These are phyloP conservation scores for Zasmidium angulare DNA, from an alignment of 2,329 filamentous ascomycete genomes.

Conservation along the genomic window DNA sequence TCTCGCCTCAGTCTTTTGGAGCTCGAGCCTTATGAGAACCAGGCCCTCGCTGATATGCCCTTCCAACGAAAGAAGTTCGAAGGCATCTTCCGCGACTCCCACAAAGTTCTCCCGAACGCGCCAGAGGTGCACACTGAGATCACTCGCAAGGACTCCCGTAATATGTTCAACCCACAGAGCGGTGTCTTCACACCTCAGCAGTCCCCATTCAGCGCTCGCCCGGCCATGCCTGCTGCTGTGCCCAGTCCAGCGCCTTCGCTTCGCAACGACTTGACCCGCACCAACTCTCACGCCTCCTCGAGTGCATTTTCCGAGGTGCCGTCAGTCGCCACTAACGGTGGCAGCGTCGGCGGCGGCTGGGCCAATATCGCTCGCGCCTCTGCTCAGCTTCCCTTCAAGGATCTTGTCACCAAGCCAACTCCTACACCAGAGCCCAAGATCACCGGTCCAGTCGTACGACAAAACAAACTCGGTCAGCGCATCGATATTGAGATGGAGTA, in stretches of 20 bases:
- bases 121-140: constrained; percentile 27
- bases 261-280: constrained; percentile 18
- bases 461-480: constrained; percentile 61
- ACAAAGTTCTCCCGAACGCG: constrained; percentile 41
- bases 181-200: constrained; percentile 28
- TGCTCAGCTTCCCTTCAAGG: constrained; percentile 22
- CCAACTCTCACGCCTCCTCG: constrained; percentile 21
- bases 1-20: constrained; percentile 54
- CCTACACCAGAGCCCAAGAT: constrained; percentile 7
- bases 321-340: neutral
- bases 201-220: constrained; percentile 16
- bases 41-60: constrained; percentile 51
- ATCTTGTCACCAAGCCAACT: constrained; percentile 16
- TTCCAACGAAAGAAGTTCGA: constrained; percentile 54
- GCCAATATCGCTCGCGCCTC: constrained; percentile 20
- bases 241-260: constrained; percentile 8
- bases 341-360: constrained; percentile 14
- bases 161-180: constrained; percentile 30
- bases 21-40: constrained; percentile 54
- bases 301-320: constrained; percentile 19
- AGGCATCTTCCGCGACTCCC: constrained; percentile 53
- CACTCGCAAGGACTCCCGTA: constrained; percentile 31
- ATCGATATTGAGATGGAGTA: constrained; percentile 55
- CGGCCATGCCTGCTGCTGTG: neutral
- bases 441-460: constrained; percentile 42